Evolutionary conservation across 768 basidiomycete species (phyloP).

Genomic region (Lentinus brumalis): DNA sequence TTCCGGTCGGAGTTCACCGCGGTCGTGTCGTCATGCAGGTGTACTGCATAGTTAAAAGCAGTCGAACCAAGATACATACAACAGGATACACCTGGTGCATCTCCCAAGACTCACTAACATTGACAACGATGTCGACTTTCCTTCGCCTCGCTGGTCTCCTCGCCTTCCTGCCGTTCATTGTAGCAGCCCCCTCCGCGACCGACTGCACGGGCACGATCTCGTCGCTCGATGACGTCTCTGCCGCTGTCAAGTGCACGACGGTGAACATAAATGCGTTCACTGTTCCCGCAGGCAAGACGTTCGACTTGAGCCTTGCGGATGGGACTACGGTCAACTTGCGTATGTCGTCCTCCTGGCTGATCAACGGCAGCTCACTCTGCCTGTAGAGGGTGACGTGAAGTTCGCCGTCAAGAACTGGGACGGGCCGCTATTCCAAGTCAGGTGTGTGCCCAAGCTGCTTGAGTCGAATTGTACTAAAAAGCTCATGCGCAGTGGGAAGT

Average conservation of each 20-base stretch:
- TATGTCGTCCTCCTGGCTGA: constrained; percentile 32
- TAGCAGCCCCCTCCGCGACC: constrained; percentile 12
- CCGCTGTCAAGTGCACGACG: constrained; percentile 56
- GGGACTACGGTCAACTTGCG: constrained; percentile 62
- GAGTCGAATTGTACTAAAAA: background rate
- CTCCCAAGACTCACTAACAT: background rate
- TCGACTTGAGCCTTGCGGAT: constrained; percentile 46
- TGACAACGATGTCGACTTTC: constrained; percentile 1
- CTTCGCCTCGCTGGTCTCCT: constrained; percentile 15
- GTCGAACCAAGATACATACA: background rate
- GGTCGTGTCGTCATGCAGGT: background rate
- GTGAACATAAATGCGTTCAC: constrained; percentile 59
- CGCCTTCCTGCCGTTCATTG: constrained; percentile 8
- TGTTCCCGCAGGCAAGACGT: constrained; percentile 54
- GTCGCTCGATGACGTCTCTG: constrained; percentile 50
- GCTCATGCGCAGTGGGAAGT: constrained; percentile 40
- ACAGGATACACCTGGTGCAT: background rate
- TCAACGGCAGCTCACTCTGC: background rate
- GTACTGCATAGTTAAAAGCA: background rate
- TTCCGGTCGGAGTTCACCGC: background rate
- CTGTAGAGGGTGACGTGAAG: constrained; percentile 54
- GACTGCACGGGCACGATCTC: constrained; percentile 54
- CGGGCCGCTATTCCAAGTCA: constrained; percentile 56
- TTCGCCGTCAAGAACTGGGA: constrained; percentile 57
- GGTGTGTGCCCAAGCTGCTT: constrained; percentile 30